These are phyloP conservation scores for Pulveroboletus frians DNA, from an alignment of 768 basidiomycete genomes.

Conservation along the genomic window DNA sequence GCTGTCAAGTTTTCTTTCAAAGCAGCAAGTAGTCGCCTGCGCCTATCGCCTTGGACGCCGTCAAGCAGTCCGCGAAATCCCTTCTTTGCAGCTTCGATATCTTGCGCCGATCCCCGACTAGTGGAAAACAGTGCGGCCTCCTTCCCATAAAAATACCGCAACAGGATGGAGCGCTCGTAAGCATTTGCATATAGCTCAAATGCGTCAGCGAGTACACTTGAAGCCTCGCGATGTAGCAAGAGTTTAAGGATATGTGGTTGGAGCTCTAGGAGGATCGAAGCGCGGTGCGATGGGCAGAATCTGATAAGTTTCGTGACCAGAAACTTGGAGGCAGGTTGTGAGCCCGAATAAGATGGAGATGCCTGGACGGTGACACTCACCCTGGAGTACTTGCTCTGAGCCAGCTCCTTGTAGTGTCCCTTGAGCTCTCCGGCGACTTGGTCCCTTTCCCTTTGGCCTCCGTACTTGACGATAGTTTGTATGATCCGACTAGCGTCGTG, in stretches of 20 bases:
- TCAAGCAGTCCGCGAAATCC: conserved; percentile 68
- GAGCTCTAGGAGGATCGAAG: conserved; percentile 74
- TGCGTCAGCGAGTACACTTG: conserved; percentile 77
- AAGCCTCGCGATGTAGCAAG: conserved; percentile 80
- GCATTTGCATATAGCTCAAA: conserved; percentile 86
- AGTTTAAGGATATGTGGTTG: conserved; percentile 70
- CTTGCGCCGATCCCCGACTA: conserved; percentile 50
- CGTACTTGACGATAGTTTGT: conserved; percentile 78
- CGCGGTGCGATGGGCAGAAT: conserved; percentile 66
- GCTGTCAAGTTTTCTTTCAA: conserved; percentile 69
- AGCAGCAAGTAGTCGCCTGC: conserved; percentile 60
- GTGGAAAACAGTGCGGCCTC: conserved; percentile 70
- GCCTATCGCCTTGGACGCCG: conserved; percentile 55
- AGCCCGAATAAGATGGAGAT: not conserved
- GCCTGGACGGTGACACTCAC: conserved; percentile 35
- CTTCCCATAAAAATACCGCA: conserved; percentile 88
- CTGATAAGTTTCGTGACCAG: conserved; percentile 77
- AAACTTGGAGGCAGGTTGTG: conserved; percentile 43
- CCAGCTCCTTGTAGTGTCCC: conserved; percentile 70
- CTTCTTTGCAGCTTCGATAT: conserved; percentile 59
- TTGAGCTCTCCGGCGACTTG: conserved; percentile 81
- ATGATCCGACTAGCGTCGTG: conserved; percentile 89
- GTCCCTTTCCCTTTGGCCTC: conserved; percentile 65
- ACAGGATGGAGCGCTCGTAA: conserved; percentile 73
- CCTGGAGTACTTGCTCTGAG: conserved; percentile 89